Conservation (phyloP, 345 rosid species). For the Salix udensis region DNA sequence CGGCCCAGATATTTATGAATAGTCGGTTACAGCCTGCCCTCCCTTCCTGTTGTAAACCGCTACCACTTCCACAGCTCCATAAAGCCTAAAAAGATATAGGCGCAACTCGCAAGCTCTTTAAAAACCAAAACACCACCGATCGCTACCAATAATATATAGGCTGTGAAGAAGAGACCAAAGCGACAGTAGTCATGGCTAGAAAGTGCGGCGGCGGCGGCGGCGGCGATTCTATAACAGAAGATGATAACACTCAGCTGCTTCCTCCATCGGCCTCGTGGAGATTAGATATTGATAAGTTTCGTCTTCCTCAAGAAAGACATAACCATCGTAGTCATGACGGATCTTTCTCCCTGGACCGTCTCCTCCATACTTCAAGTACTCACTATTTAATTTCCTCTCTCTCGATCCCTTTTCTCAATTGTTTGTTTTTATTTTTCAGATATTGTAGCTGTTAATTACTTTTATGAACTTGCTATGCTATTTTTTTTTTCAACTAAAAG, state of each 20-base stretch:
- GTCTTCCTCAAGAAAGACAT: neutral
- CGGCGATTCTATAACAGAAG: neutral
- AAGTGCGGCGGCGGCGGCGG: neutral
- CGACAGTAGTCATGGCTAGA: neutral
- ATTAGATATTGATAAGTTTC: conserved; percentile 10
- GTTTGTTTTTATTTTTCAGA: neutral
- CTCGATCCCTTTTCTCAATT: neutral
- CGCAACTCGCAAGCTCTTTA: too few relatives aligned
- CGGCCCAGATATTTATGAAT: neutral
- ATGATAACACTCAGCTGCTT: neutral
- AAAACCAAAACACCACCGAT: too few relatives aligned
- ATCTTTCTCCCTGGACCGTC: neutral
- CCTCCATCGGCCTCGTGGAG: neutral
- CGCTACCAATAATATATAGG: too few relatives aligned
- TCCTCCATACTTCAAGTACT: conserved; percentile 3
- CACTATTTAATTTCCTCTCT: neutral
- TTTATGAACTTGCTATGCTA: neutral
- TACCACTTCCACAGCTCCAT: neutral
- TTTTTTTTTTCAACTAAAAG: neutral
- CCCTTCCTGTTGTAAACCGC: neutral
- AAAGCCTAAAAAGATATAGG: neutral
- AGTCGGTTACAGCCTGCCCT: neutral
- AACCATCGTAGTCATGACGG: neutral
- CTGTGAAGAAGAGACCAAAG: neutral
- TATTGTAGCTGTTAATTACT: neutral